phyloP scores from a whole-genome alignment of 2,329 filamentous ascomycete species.

The Polychaeton citri region DNA sequence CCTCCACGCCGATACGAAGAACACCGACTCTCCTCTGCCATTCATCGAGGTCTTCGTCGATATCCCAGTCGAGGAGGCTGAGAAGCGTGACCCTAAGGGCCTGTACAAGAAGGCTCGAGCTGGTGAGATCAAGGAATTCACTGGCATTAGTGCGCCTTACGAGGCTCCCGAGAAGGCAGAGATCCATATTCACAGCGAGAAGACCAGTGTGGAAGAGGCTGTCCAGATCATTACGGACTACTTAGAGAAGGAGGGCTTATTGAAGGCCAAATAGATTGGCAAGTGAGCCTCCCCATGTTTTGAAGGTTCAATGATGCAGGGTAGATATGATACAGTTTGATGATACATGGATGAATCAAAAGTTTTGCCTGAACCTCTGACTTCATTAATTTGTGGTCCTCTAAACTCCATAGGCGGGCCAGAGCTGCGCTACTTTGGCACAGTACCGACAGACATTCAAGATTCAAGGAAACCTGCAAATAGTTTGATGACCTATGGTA shows the following conservation, averaged over 20 bases:
- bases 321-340: no score
- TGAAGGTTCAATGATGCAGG: no score
- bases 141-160: slow-evolving; percentile 87
- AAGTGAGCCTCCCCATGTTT: no score
- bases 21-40: slow-evolving; percentile 52
- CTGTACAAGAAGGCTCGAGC: slow-evolving; percentile 93
- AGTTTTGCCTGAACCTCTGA: no score
- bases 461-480: no score
- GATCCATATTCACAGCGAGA: slow-evolving; percentile 71
- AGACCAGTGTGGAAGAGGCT: slow-evolving; percentile 76
- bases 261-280: slow-evolving; percentile 24
- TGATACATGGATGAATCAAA: no score
- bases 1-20: slow-evolving; percentile 52
- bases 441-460: no score
- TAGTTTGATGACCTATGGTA: no score
- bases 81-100: slow-evolving; percentile 93
- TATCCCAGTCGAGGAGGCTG: slow-evolving; percentile 78
- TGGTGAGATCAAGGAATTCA: slow-evolving; percentile 94
- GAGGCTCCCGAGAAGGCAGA: slow-evolving; percentile 78
- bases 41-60: slow-evolving; percentile 95
- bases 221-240: slow-evolving; percentile 75
- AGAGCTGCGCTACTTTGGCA: no score
- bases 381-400: no score
- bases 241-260: slow-evolving; percentile 55
- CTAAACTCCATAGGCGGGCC: no score